phyloP scores from a whole-genome alignment of 345 rosid genomes.

The Lepidium aucheri region DNA sequence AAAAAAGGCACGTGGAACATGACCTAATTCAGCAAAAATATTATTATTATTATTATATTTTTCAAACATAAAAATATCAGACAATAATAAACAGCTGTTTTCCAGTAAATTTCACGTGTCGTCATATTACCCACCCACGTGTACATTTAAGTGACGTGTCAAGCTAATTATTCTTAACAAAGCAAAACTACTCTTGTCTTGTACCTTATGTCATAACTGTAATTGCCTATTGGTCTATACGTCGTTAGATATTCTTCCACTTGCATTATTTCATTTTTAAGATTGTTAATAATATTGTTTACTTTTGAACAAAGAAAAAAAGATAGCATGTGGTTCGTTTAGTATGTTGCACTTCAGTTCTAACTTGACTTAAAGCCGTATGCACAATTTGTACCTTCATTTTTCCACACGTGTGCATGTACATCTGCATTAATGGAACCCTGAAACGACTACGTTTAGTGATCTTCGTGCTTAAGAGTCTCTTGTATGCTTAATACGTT shows the following conservation, averaged over 20 bases:
- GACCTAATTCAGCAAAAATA: conserved; percentile 11
- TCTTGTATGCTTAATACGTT: not conserved
- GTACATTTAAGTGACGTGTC: not conserved
- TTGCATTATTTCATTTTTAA: no score
- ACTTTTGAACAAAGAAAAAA: not conserved
- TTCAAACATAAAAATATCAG: not conserved
- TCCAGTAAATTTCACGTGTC: conserved; percentile 10
- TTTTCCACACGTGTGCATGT: conserved; percentile 10
- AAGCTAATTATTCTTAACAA: not conserved
- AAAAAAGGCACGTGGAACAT: conserved; percentile 28
- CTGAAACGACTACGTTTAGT: conserved; percentile 4
- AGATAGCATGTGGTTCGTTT: conserved; percentile 19
- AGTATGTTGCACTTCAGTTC: conserved; percentile 13
- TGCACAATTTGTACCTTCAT: conserved; percentile 15
- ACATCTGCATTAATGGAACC: not conserved
- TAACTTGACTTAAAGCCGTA: conserved; percentile 18
- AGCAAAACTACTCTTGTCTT: conserved; percentile 18
- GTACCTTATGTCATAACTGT: conserved; percentile 12
- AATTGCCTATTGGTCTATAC: conserved; percentile 1
- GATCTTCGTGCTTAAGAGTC: conserved; percentile 17
- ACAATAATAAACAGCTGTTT: conserved; percentile 20
- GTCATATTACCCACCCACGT: not conserved
- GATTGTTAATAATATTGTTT: no score
- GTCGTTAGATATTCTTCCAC: conserved; percentile 21
- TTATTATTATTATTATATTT: not conserved